Conservation (phyloP, 495 filamentous ascomycete species). For the Paragyromitra xinjiangensis region DNA sequence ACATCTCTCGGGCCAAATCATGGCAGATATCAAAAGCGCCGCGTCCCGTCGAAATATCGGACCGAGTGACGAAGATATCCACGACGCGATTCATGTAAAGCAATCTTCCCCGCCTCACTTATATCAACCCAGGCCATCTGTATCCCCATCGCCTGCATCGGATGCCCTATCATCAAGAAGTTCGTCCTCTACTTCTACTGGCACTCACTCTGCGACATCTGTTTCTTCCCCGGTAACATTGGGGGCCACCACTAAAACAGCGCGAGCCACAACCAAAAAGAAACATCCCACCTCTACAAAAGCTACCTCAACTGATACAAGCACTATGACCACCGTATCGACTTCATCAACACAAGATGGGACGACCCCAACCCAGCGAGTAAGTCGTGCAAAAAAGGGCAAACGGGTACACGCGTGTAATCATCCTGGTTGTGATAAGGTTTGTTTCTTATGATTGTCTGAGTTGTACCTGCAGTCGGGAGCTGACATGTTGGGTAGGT, state of each 20-base stretch:
- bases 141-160: conserved; percentile 47
- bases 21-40: conserved; percentile 52
- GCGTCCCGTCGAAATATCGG: conserved; percentile 49
- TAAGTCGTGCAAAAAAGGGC: conserved; percentile 58
- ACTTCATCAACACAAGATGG: conserved; percentile 53
- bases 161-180: conserved; percentile 53
- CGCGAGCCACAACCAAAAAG: conserved; percentile 53
- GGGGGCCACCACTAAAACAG: conserved; percentile 55
- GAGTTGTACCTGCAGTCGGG: conserved; percentile 15
- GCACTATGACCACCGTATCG: conserved; percentile 50
- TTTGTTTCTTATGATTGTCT: conserved; percentile 33
- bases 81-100: conserved; percentile 54
- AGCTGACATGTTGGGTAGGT: conserved; percentile 53
- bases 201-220: conserved; percentile 50
- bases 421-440: conserved; percentile 58
- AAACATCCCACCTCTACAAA: conserved; percentile 46
- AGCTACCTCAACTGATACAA: conserved; percentile 44
- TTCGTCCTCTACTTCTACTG: conserved; percentile 53
- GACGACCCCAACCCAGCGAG: conserved; percentile 55
- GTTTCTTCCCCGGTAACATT: conserved; percentile 55
- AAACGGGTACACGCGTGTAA: conserved; percentile 58
- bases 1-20: conserved; percentile 48
- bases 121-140: conserved; percentile 53
- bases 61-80: conserved; percentile 45
- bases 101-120: conserved; percentile 54